These are phyloP conservation scores for Alternaria atra DNA, from an alignment of 2,329 filamentous ascomycete genomes.

Conservation along the genomic window DNA sequence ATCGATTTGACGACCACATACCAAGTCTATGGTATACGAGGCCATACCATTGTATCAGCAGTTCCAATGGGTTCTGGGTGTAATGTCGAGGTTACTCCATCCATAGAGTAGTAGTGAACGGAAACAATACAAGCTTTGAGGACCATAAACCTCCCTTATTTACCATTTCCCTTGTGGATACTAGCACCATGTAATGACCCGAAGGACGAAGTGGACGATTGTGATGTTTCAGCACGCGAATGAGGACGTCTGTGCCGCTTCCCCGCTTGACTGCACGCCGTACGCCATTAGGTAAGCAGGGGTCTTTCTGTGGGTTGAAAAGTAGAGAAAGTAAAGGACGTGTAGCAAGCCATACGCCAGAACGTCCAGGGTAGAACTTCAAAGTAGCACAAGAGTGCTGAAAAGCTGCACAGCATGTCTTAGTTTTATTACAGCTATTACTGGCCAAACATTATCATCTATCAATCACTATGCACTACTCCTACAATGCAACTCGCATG, in stretches of 20 bases:
- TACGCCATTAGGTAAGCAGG: neutral
- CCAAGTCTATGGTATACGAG: neutral
- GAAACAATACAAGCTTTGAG: neutral
- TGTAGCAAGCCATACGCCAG: neutral
- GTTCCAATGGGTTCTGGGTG: neutral
- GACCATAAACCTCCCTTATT: neutral
- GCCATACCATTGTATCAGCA: neutral
- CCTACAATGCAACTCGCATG: too few relatives aligned
- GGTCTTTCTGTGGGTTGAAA: neutral
- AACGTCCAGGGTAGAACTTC: neutral
- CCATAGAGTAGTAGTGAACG: neutral
- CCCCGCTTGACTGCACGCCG: neutral
- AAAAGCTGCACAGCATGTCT: neutral
- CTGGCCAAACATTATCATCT: neutral
- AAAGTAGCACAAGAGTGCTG: neutral
- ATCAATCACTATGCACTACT: neutral
- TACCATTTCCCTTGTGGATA: neutral
- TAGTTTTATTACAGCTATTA: neutral
- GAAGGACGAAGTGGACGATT: neutral
- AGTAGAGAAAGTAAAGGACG: neutral
- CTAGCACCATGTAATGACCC: neutral
- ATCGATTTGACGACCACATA: neutral
- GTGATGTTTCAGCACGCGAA: neutral
- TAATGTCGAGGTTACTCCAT: too few relatives aligned
- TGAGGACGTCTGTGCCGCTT: constrained; percentile 1